Evolutionary conservation across 441 rosid genomes (phyloP).

Genomic region (Kokia cookei): DNA sequence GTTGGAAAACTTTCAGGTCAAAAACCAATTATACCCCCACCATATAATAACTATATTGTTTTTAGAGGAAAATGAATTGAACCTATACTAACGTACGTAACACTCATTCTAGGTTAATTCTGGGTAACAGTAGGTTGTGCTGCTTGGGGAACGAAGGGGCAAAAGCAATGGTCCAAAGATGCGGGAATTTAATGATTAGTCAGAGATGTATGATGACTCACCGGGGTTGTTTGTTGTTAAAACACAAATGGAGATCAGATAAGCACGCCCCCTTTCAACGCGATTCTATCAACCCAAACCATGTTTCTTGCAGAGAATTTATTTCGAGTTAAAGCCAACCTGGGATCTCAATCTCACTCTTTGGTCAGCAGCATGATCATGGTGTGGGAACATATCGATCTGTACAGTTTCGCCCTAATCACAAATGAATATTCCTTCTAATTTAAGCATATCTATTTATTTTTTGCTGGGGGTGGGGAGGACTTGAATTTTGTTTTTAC

Average conservation of each 20-base stretch:
- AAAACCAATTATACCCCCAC: neutral
- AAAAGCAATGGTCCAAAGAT: neutral
- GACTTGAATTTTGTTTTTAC: no score
- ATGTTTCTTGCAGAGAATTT: neutral
- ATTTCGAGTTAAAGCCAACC: neutral
- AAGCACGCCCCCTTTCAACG: neutral
- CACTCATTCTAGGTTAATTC: no score
- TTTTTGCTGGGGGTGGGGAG: no score
- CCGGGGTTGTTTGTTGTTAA: neutral
- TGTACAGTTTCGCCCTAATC: no score
- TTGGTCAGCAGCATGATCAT: neutral
- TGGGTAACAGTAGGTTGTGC: no score
- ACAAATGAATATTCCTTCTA: no score
- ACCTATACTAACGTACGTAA: no score
- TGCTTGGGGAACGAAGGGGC: neutral
- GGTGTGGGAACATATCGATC: neutral
- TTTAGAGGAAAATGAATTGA: no score
- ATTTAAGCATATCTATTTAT: no score
- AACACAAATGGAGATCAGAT: neutral
- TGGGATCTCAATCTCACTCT: neutral
- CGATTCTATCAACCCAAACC: neutral
- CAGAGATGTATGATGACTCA: neutral
- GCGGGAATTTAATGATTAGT: neutral
- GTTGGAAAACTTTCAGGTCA: neutral
- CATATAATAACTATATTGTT: no score